Evolutionary conservation across 2,329 filamentous ascomycete genomes (phyloP), one percentile per base, ranked within the genome.

Genomic region (Endocalyx cinctus): DNA sequence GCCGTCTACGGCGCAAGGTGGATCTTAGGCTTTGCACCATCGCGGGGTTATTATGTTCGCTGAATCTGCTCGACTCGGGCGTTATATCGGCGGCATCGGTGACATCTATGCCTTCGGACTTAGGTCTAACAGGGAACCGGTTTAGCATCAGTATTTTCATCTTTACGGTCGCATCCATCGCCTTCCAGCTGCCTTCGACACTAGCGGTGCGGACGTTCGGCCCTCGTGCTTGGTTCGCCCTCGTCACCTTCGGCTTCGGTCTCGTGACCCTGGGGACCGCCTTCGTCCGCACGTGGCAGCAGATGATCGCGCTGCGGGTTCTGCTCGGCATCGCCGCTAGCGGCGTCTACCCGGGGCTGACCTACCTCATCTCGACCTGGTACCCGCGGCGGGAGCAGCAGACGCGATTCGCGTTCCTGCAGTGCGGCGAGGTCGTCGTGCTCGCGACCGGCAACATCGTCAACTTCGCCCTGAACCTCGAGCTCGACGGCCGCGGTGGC

Each of bases 111-210:
- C 67, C 79, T 29, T 50, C 60, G 10, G 81, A 86, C 48, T 64
- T 86, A 26, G 69, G 71, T 12, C 63, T 86, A 10, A 69, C 75
- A 26, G 80, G 80, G 15, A 76, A 80, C 42, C 68, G 80, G 25
- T 86, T 82, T 52, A 82, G 77, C 2, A 72, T 85, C 5, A 72
- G 78, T 15, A 85, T 87, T 37, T 82, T 85, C 60, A 82, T 85
- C 52, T 84, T 85, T 57, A 84, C 81, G 8, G 70, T 85, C 35
- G 68, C 79, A 5, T 78, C 72, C 47, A 79, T 86, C 25, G 69
- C 70, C 8, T 84, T 82, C 48, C 81, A 85, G 52, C 61, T 85
- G 6, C 82, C 82, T 0, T 78, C 77, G 2, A 85, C 81, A 1
- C 68, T 85, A 27, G 74, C 78, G 1, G 77, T 84, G 17, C 69